Conservation (phyloP, 495 filamentous ascomycete genomes). For the Xylaria palmicola region DNA sequence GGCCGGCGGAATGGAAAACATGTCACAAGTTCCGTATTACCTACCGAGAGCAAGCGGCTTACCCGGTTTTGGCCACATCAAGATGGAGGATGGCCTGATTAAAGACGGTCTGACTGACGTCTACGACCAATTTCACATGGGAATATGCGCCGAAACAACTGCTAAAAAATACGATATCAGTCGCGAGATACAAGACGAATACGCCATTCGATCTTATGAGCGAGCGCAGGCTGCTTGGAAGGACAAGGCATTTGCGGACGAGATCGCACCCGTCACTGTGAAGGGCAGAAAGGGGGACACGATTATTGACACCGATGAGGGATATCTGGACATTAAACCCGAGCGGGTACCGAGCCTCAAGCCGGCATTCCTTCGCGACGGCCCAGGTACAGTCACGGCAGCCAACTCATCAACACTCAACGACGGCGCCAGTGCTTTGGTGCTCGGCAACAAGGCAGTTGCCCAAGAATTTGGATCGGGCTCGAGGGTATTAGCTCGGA, state of each 20-base stretch:
- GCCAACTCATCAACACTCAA: constrained; percentile 92
- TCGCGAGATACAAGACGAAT: constrained; percentile 83
- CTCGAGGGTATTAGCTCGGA: constrained; percentile 76
- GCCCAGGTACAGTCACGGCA: constrained; percentile 87
- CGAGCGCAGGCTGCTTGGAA: constrained; percentile 90
- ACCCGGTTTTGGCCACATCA: constrained; percentile 80
- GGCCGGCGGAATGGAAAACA: constrained; percentile 96
- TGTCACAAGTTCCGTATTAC: constrained; percentile 93
- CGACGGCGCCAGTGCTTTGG: constrained; percentile 90
- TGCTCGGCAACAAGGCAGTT: constrained; percentile 73
- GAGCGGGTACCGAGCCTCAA: constrained; percentile 85
- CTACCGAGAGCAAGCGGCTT: constrained; percentile 70
- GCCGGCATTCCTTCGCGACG: constrained; percentile 84
- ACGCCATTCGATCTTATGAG: constrained; percentile 83
- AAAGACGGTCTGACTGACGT: constrained; percentile 97
- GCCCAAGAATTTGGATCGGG: constrained; percentile 70
- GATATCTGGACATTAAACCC: constrained; percentile 76
- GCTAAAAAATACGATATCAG: constrained; percentile 82
- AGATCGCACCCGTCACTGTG: constrained; percentile 83
- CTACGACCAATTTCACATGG: constrained; percentile 97
- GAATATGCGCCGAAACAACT: constrained; percentile 93
- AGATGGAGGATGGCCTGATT: constrained; percentile 86
- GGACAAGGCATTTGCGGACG: constrained; percentile 72
- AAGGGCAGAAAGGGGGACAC: constrained; percentile 80
- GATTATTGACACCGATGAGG: constrained; percentile 78